phyloP scores from a whole-genome alignment of 192 early-diverging fungal genomes.

The Coemansia sp. region DNA sequence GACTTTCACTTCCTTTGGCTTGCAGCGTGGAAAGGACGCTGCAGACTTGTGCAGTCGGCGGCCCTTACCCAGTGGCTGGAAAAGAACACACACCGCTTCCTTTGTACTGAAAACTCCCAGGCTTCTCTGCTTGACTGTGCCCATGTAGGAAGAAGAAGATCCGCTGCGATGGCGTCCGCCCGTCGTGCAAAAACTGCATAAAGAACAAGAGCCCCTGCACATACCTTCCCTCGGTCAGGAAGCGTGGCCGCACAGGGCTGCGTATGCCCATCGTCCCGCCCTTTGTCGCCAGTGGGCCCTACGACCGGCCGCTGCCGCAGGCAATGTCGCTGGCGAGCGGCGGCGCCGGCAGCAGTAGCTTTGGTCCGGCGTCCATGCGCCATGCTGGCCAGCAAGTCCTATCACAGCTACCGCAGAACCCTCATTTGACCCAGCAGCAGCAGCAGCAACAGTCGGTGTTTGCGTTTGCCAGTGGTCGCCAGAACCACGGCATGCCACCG shows the following conservation, averaged over 20 bases:
- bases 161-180: constrained; percentile 47
- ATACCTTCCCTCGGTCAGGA: constrained; percentile 34
- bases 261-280: constrained; percentile 20
- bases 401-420: constrained; percentile 7
- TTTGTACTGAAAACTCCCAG: too few species aligned
- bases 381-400: constrained; percentile 12
- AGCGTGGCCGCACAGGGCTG: constrained; percentile 38
- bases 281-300: constrained; percentile 11
- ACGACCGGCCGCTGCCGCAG: constrained; percentile 25
- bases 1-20: too few species aligned
- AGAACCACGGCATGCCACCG: constrained; percentile 1
- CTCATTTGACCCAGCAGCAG: too few species aligned
- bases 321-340: constrained; percentile 3
- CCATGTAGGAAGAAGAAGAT: constrained; percentile 46
- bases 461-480: neutral
- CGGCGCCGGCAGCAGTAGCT: neutral
- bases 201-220: constrained; percentile 36
- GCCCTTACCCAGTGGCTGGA: too few species aligned
- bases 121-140: too few species aligned
- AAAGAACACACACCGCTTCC: too few species aligned
- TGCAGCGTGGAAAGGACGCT: too few species aligned
- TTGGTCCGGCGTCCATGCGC: constrained; percentile 1
- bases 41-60: too few species aligned
- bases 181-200: constrained; percentile 47
- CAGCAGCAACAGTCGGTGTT: constrained; percentile 5